These are phyloP conservation scores for Pleochaeta shiraiana DNA, from an alignment of 2,329 filamentous ascomycete species.

Conservation along the genomic window DNA sequence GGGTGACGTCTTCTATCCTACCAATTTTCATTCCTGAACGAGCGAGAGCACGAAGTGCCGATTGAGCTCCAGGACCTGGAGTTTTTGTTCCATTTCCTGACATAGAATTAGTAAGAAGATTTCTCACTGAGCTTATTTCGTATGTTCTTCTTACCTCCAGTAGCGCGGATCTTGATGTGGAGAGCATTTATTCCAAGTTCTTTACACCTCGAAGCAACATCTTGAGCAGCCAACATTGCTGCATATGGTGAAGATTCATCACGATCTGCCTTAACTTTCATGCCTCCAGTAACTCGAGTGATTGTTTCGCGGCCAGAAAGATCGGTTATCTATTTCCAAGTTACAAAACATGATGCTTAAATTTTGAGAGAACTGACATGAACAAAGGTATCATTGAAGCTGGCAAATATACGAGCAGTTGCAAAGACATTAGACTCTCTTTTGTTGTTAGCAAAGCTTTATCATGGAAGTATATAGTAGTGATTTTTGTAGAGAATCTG, in stretches of 20 bases:
- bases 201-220: slow-evolving; percentile 80
- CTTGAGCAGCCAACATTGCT: slow-evolving; percentile 99
- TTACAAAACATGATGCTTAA: too few relatives aligned
- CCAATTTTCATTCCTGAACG: slow-evolving; percentile 99
- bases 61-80: slow-evolving; percentile 96
- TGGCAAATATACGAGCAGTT: slow-evolving; percentile 61
- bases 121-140: too few relatives aligned
- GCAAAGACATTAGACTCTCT: slow-evolving; percentile 50
- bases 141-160: slow-evolving; percentile 53
- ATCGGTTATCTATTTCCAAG: slow-evolving; percentile 30
- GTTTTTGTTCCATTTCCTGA: slow-evolving; percentile 97
- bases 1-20: slow-evolving; percentile 98
- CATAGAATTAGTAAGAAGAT: too few relatives aligned
- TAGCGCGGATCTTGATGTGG: slow-evolving; percentile 99
- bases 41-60: slow-evolving; percentile 92
- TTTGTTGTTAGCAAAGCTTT: slow-evolving; percentile 16
- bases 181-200: slow-evolving; percentile 80
- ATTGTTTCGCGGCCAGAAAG: slow-evolving; percentile 93
- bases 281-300: slow-evolving; percentile 98
- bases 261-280: slow-evolving; percentile 99
- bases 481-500: neutral
- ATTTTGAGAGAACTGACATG: slow-evolving; percentile 47
- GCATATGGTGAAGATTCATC: slow-evolving; percentile 99
- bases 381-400: slow-evolving; percentile 51
- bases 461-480: too few relatives aligned